Evolutionary conservation across 2,329 filamentous ascomycete genomes (phyloP).

Genomic region (Monosporascus sp.): DNA sequence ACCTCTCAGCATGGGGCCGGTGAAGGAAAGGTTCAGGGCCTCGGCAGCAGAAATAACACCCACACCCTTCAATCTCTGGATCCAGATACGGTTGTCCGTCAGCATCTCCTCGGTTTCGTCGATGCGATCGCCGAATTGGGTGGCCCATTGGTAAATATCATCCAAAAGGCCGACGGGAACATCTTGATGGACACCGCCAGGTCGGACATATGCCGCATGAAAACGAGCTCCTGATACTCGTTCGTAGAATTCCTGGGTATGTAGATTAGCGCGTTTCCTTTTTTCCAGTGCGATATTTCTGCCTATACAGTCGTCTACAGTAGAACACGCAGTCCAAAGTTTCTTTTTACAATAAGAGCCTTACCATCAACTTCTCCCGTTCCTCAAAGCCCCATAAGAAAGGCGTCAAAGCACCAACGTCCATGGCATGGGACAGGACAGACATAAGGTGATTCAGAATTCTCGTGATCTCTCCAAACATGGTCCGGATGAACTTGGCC

Average conservation of each 20-base stretch:
- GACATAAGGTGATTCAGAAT: slow-evolving; percentile 98
- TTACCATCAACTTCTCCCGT: slow-evolving; percentile 98
- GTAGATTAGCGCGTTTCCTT: slow-evolving; percentile 3
- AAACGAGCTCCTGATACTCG: slow-evolving; percentile 96
- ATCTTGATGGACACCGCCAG: slow-evolving; percentile 94
- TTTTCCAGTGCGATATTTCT: slow-evolving; percentile 3
- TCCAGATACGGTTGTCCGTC: slow-evolving; percentile 99
- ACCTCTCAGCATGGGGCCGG: slow-evolving; percentile 95
- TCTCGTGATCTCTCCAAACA: slow-evolving; percentile 94
- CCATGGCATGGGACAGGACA: slow-evolving; percentile 94
- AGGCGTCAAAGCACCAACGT: slow-evolving; percentile 94
- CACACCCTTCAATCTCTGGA: slow-evolving; percentile 82
- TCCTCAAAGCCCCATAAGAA: slow-evolving; percentile 99
- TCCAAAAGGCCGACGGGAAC: slow-evolving; percentile 89
- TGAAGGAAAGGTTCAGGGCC: slow-evolving; percentile 95
- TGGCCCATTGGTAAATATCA: slow-evolving; percentile 99
- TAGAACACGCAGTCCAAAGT: not conserved
- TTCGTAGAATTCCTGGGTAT: slow-evolving; percentile 90
- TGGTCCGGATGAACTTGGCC: slow-evolving; percentile 92
- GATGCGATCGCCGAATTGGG: slow-evolving; percentile 96
- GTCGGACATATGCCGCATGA: slow-evolving; percentile 93
- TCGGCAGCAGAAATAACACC: slow-evolving; percentile 89
- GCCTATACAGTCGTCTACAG: not conserved
- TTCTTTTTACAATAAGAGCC: slow-evolving; percentile 20
- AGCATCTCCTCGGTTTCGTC: slow-evolving; percentile 98